A percentile compares a stretch with the other conserved stretches of the same genome.
phyloP scores from a whole-genome alignment of 345 rosid species.

The Eutrema heterophyllum region DNA sequence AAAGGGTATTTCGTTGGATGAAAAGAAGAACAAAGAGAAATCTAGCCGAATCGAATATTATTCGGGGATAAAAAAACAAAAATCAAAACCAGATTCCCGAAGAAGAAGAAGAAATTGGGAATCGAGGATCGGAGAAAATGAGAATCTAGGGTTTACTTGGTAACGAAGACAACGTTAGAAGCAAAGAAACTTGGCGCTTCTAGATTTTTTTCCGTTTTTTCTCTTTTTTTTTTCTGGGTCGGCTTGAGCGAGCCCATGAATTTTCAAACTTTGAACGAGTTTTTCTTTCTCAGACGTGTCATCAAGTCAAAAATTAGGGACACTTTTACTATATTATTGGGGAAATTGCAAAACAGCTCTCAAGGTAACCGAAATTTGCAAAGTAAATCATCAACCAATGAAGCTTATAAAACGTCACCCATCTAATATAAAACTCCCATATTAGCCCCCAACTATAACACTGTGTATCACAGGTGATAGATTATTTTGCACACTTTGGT shows the following conservation, averaged over 20 bases:
- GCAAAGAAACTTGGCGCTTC: slow-evolving; percentile 24
- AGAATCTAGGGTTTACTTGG: slow-evolving; percentile 37
- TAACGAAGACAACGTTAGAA: slow-evolving; percentile 25
- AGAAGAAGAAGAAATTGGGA: background rate
- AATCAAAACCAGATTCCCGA: background rate
- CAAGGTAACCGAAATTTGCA: background rate
- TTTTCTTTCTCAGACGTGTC: slow-evolving; percentile 8
- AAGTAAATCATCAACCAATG: background rate
- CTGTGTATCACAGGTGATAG: too few relatives aligned
- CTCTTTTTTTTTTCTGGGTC: background rate
- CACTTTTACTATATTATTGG: background rate
- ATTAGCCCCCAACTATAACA: too few relatives aligned
- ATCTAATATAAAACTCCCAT: too few relatives aligned
- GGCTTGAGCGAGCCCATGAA: slow-evolving; percentile 15
- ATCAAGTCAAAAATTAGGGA: slow-evolving; percentile 3
- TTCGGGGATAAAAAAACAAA: background rate
- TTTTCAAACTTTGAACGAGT: slow-evolving; percentile 31
- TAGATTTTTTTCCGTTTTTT: slow-evolving; percentile 4
- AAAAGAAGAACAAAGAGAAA: too few relatives aligned
- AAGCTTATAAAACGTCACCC: too few relatives aligned
- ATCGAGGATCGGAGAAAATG: slow-evolving; percentile 6
- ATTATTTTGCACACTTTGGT: too few relatives aligned
- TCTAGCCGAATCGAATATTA: background rate
- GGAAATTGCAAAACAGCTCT: background rate
- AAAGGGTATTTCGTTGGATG: background rate